Conservation (phyloP, 225 moss, liverwort and hornwort genomes). For the Lunularia cruciata region DNA sequence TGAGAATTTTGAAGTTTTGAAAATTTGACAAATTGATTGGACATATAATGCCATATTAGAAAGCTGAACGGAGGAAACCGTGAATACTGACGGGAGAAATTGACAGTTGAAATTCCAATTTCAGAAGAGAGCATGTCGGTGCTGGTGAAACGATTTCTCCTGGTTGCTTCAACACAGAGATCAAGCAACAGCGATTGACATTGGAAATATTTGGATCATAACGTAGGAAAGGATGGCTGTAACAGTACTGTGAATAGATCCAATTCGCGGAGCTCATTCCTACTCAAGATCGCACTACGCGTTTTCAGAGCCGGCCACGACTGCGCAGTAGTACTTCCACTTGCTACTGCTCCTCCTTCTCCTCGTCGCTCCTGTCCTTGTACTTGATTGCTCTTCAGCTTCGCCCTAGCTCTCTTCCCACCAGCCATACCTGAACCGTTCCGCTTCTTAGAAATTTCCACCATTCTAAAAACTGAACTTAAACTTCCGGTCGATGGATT, state of each 20-base stretch:
- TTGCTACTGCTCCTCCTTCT: background rate
- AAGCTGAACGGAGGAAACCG: too few species aligned
- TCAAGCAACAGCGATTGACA: too few species aligned
- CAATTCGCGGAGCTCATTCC: conserved; percentile 38
- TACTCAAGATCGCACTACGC: conserved; percentile 16
- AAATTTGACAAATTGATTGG: too few species aligned
- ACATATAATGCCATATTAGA: too few species aligned
- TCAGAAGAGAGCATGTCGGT: too few species aligned
- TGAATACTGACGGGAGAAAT: too few species aligned
- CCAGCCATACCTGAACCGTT: conserved; percentile 34
- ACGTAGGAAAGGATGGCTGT: conserved; percentile 1
- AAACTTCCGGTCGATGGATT: background rate
- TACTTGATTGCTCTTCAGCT: conserved; percentile 4
- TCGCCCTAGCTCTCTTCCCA: conserved; percentile 16
- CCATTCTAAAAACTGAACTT: background rate
- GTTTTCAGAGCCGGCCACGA: conserved; percentile 37
- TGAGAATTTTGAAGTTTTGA: too few species aligned
- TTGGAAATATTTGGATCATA: too few species aligned
- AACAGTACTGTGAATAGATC: conserved; percentile 44
- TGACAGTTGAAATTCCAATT: too few species aligned
- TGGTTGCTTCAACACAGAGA: too few species aligned
- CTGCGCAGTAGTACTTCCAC: conserved; percentile 10
- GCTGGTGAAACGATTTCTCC: too few species aligned
- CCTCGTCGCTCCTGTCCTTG: conserved; percentile 6
- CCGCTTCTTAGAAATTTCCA: conserved; percentile 10